Base-by-base conservation (phyloP, 164 flowering plant species). In the Nymphaea colorata region DNA sequence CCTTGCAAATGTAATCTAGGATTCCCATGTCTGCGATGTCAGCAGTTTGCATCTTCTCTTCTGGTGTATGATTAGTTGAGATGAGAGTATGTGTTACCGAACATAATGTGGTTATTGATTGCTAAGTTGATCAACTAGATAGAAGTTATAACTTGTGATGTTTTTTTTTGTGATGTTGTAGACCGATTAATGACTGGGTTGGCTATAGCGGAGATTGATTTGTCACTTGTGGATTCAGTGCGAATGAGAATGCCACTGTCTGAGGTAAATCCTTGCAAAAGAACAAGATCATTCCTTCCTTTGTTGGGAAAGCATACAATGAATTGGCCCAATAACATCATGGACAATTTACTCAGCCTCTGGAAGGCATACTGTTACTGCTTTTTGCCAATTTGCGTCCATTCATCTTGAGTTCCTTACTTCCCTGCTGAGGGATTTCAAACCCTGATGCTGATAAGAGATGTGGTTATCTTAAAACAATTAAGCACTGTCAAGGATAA, bases 201-300 rank as follows among this genome's bases (percentile, higher is more conserved):
- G 71, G 77, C 86, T 7, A 79, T 93, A 44, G 95, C 95, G 65
- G 95, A 93, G 75, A 88, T 93, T 75, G 98, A 90, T 72, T 79
- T 88, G 67, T 82, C 91, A 6, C 47, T 80, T 61, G 73, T 88
- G 55, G 85, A 90, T 44, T 85, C 95, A 3, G 89, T 90, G 66
- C 84, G 95, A 67, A 69, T 79, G 62, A 87, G 77, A 76, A 88
- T 93, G 91, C 98, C 98, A 62, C 81, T 93, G 64, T 76, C 80
- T 3, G 71, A 85, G 97, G 97, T 87, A 78, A 25, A 25, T 66
- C 42, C 18, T 53, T 12, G n/a, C 8, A 42, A 6, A 41, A 17
- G 43, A 6, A 51, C 57, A 3, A 51, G 5, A 51, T 5, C 15
- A 2, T 51, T 51, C 15, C 2, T 51, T 51, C 2, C 14, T 3